Evolutionary conservation across 2,329 filamentous ascomycete species (phyloP).

Genomic region (Xylariaceae sp.): DNA sequence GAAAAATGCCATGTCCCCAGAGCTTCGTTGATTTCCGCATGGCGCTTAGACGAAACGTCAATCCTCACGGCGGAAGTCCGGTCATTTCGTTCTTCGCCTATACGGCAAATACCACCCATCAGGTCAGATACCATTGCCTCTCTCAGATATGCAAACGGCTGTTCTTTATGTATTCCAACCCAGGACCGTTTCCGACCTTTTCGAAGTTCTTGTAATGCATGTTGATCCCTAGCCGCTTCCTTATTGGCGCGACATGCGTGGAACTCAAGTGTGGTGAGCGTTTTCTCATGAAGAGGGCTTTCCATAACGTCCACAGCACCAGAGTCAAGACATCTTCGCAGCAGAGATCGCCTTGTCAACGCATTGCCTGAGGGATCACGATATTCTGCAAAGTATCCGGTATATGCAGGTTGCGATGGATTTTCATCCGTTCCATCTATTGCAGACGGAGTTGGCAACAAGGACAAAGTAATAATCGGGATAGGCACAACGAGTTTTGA

Average conservation of each 20-base stretch:
- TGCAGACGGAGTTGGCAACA: conserved; percentile 31
- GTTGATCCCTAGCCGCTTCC: conserved; percentile 68
- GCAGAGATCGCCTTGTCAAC: conserved; percentile 41
- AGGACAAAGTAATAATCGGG: conserved; percentile 45
- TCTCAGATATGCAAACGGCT: conserved; percentile 82
- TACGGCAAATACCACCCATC: conserved; percentile 84
- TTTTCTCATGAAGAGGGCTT: conserved; percentile 70
- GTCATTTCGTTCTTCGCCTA: conserved; percentile 57
- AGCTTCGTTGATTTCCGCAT: conserved; percentile 60
- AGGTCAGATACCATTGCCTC: conserved; percentile 91
- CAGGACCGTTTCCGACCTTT: conserved; percentile 81
- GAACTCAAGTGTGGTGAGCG: conserved; percentile 70
- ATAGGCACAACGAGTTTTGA: conserved; percentile 55
- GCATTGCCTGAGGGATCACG: conserved; percentile 32
- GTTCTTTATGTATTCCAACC: conserved; percentile 81
- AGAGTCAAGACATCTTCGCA: conserved; percentile 74
- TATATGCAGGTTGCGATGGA: conserved; percentile 21
- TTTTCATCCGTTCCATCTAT: conserved; percentile 31
- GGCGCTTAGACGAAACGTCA: conserved; percentile 61
- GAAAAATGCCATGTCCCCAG: conserved; percentile 83
- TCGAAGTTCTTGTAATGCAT: conserved; percentile 66
- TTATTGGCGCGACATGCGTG: conserved; percentile 81
- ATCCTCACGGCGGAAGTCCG: conserved; percentile 62
- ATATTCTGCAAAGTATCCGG: conserved; percentile 25
- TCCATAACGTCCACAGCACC: conserved; percentile 83